Conservation (phyloP, 768 basidiomycete species). For the Suillus subluteus region DNA sequence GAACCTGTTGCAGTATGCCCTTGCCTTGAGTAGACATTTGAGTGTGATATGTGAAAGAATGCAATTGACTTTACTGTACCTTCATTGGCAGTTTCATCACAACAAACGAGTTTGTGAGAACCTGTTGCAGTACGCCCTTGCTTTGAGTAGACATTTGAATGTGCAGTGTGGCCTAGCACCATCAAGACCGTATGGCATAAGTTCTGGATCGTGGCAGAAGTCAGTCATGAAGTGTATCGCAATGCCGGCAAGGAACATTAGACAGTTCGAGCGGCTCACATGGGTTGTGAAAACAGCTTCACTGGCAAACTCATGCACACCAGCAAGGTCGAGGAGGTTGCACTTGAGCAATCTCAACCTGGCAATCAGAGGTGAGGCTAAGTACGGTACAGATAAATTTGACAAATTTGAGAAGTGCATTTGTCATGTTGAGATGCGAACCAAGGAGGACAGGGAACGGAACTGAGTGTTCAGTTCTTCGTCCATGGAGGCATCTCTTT, state of each 20-base stretch:
- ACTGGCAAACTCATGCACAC: slow-evolving; percentile 82
- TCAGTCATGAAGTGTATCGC: slow-evolving; percentile 89
- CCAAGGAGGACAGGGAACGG: slow-evolving; percentile 88
- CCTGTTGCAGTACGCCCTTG: too few species aligned
- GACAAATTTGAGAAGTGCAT: slow-evolving; percentile 86
- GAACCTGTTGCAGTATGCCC: too few species aligned
- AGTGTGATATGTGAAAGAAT: too few species aligned
- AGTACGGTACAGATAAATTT: slow-evolving; percentile 88
- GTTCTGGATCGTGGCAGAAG: slow-evolving; percentile 89
- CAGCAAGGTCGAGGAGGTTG: slow-evolving; percentile 86
- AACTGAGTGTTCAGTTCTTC: slow-evolving; percentile 59
- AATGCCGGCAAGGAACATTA: slow-evolving; percentile 87
- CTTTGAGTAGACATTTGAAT: too few species aligned
- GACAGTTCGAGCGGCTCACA: slow-evolving; percentile 85
- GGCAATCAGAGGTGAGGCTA: slow-evolving; percentile 75
- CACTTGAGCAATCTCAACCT: slow-evolving; percentile 88
- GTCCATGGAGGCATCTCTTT: slow-evolving; percentile 62
- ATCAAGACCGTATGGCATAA: slow-evolving; percentile 61
- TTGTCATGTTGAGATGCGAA: slow-evolving; percentile 74
- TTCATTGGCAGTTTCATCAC: too few species aligned
- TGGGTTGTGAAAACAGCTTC: slow-evolving; percentile 89
- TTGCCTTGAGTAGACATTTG: too few species aligned
- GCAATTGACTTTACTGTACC: too few species aligned
- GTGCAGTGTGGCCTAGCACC: slow-evolving; percentile 59
- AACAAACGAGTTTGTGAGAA: too few species aligned